phyloP scores from a whole-genome alignment of 805 yeast species.

The Nakazawaea molendinolei region DNA sequence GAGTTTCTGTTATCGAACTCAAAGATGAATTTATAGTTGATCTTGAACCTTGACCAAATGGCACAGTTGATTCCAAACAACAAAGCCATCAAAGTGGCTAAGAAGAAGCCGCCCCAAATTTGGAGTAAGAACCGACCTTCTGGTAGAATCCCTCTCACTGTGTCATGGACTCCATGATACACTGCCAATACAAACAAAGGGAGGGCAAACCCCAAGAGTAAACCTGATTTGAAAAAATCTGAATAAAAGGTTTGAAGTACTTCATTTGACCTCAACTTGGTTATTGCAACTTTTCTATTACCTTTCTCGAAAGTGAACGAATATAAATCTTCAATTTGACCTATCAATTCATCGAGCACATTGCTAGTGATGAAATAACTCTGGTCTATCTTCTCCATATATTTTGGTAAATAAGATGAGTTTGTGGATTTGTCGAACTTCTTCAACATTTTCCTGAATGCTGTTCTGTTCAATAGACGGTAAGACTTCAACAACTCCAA shows the following conservation, averaged over 20 bases:
- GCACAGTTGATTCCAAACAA: conserved; percentile 64
- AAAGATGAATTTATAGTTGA: conserved; percentile 88
- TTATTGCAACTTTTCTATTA: conserved; percentile 64
- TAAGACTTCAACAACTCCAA: conserved; percentile 66
- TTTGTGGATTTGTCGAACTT: conserved; percentile 77
- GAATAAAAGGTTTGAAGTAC: conserved; percentile 32
- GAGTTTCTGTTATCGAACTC: conserved; percentile 72
- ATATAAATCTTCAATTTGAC: conserved; percentile 61
- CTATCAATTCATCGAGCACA: conserved; percentile 55
- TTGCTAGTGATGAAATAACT: conserved; percentile 60
- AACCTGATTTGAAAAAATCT: conserved; percentile 55
- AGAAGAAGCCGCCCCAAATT: conserved; percentile 87
- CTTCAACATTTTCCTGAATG: conserved; percentile 81
- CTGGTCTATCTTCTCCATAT: conserved; percentile 50
- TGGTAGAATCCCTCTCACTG: conserved; percentile 32
- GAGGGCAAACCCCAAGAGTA: conserved; percentile 60
- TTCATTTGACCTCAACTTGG: conserved; percentile 51
- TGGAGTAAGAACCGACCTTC: conserved; percentile 66
- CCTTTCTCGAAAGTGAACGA: conserved; percentile 63
- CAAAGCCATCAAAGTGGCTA: conserved; percentile 51
- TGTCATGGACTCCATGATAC: conserved; percentile 32
- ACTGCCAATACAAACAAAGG: conserved; percentile 64
- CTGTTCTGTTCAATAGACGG: conserved; percentile 75
- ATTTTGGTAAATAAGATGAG: conserved; percentile 35
- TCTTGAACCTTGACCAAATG: conserved; percentile 67